Conservation (phyloP, 2,329 filamentous ascomycete genomes). For the Sphaerulina musiva region DNA sequence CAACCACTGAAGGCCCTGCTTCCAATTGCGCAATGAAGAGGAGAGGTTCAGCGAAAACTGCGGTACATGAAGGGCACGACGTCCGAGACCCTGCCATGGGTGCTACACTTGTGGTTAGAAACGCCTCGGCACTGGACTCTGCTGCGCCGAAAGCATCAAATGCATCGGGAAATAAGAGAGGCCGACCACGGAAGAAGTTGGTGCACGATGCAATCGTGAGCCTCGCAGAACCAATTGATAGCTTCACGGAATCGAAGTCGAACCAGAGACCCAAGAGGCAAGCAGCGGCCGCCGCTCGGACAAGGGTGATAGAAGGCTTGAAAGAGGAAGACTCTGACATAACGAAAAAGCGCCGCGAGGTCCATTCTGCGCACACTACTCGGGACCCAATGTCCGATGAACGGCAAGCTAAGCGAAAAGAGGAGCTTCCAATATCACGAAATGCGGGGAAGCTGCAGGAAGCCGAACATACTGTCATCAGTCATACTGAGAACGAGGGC, state of each 20-base stretch:
- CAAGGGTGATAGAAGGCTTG: conserved; percentile 22
- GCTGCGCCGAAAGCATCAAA: not conserved
- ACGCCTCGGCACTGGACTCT: not conserved
- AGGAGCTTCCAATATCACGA: not conserved
- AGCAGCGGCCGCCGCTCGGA: conserved; percentile 22
- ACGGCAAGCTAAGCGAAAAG: not conserved
- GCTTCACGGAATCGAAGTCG: not conserved
- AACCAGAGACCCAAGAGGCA: conserved; percentile 20
- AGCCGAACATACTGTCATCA: not conserved
- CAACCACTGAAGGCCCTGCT: not conserved
- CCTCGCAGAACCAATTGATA: not conserved
- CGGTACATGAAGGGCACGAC: not conserved
- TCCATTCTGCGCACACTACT: not conserved
- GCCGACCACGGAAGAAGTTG: conserved; percentile 1
- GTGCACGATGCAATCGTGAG: not conserved
- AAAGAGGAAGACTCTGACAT: conserved; percentile 22
- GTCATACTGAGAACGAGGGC: no score
- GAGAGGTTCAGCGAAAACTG: not conserved
- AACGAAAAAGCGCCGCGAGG: conserved; percentile 20
- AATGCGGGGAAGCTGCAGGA: not conserved
- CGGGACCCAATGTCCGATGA: not conserved
- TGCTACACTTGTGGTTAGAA: not conserved
- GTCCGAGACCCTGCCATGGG: not conserved
- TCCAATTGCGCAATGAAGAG: not conserved
- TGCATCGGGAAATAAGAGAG: conserved; percentile 5